Evolutionary conservation across 2,329 filamentous ascomycete species (phyloP).

Genomic region (Fusarium miscanthi): DNA sequence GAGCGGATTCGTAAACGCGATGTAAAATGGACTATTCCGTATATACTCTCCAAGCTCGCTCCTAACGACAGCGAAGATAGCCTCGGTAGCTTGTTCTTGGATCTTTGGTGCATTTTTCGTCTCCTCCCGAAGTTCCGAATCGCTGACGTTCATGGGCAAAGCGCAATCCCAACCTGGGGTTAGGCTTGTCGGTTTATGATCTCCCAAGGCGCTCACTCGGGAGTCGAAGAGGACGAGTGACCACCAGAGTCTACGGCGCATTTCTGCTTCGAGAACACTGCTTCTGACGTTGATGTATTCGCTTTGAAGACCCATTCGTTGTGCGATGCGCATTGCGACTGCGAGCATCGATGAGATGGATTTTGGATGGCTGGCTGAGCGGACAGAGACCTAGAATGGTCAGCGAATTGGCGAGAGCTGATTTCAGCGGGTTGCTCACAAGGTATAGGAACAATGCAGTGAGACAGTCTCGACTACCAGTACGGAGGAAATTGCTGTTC

Average conservation of each 20-base stretch:
- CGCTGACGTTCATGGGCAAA: constrained; percentile 57
- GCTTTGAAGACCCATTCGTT: constrained; percentile 65
- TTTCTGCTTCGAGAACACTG: constrained; percentile 63
- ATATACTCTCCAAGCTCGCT: constrained; percentile 54
- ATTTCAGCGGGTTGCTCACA: constrained; percentile 49
- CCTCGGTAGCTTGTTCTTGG: constrained; percentile 52
- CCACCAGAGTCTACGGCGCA: constrained; percentile 73
- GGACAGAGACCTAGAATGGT: constrained; percentile 58
- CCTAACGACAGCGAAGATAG: constrained; percentile 55
- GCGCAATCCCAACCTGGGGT: constrained; percentile 56
- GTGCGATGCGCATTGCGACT: constrained; percentile 66
- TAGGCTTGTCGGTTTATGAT: constrained; percentile 48
- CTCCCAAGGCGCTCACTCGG: constrained; percentile 64
- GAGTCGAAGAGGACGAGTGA: constrained; percentile 66
- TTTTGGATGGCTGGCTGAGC: constrained; percentile 56
- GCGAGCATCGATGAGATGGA: constrained; percentile 65
- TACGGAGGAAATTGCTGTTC: constrained; percentile 61
- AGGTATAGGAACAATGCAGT: constrained; percentile 68
- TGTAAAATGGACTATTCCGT: constrained; percentile 49
- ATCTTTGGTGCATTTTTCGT: constrained; percentile 50
- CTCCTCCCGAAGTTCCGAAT: constrained; percentile 57
- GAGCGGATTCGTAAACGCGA: constrained; percentile 50
- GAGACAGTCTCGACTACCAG: constrained; percentile 62
- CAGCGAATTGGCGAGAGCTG: accelerated
- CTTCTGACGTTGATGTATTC: constrained; percentile 52